Base-by-base conservation (phyloP, 768 basidiomycete genomes). In the Calvatia gigantea region DNA sequence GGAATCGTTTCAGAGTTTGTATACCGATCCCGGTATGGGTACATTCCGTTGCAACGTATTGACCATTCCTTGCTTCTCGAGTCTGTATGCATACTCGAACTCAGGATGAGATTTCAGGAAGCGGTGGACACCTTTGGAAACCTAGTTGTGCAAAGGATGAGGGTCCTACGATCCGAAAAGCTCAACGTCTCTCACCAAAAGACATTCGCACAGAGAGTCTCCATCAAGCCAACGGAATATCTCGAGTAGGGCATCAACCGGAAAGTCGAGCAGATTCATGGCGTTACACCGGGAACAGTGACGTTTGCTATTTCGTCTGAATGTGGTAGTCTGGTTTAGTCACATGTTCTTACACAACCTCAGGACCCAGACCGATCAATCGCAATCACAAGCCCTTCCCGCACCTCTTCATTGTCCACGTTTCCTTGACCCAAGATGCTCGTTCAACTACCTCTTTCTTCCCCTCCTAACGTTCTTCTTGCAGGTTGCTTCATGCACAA, bases 31-130 rank as follows among this genome's bases (percentile, higher is more conserved):
- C 39, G 45, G 19, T 55, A 55, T 6, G 54, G 14, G 12, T 21
- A 39, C 11, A 6, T 12, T 17, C 33, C 27, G 12, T 38, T n/a
- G 29, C 6, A 46, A 1, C n/a, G 35, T 28, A 23, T 39, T 25
- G 45, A 55, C 23, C 17, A 55, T 14, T 14, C 45, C 44, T 3
- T 55, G 54, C 21, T 55, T 28, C 37, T 38, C 54, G 29, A 55
- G 54, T 29, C 54, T 38, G 25, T 55, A 47, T 37, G 12, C 19
- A 25, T 55, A 55, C 28, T 55, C 54, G 14, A 55, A 55, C 8
- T 55, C 54, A 4, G 37, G 45, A 21, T 27, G 23, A 28, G 11
- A 17, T 7, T 39, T 28, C 14, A 55, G 45, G 32, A 47, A 55
- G 4, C 8, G 27, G 7, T 27, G 54, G 33, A 55, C 19, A 31